Base-by-base conservation (phyloP, 768 basidiomycete genomes). In the Rhizopogon salebrosus region DNA sequence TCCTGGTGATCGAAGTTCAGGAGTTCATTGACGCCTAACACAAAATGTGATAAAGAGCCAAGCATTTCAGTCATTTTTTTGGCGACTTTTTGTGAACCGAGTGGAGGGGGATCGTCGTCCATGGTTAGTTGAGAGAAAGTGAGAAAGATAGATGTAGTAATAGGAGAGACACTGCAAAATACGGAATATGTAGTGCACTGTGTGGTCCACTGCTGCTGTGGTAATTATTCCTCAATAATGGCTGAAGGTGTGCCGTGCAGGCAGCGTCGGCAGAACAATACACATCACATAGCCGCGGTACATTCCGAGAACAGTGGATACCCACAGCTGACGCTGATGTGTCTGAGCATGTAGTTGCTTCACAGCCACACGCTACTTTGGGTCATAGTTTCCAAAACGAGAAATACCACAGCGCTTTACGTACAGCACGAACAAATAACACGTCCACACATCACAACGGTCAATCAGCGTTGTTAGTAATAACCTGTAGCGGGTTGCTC, bases 51-150 rank as follows among this genome's bases (percentile, higher is more conserved):
- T 13, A 69, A 58, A 1, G 67, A 70, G 49, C 63, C 63, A 20
- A 70, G 56, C 52, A 63, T 65, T 43, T 57, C 26, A 38, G 67
- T 67, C 38, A 62, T 48, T 41, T 69, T 63, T 29, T 69, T 56
- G 9, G 65, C 63, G 43, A 65, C 61, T 59, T 60, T 61, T 58
- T 62, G 64, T 34, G 58, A 16, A 34, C 58, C 54, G 35, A 55
- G 46, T 51, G 48, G 48, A 42, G 58, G 38, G 48, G 56, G 57
- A 27, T 60, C 56, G 41, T 57, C 46, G 4, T 48, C 1, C 38
- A 52, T 45, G 50, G 37, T 52, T 34, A 29, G 40, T 26, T 16
- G 13, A 41, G 27, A 39, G 34, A 5, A 51, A 31, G 54, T 1
- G 40, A 52, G 54, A 24, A 48, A 35, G 46, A 31, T 36, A 35